Evolutionary conservation across 139 green algal species (phyloP), one percentile per base, ranked within the genome.

Genomic region (Volvox africanus): DNA sequence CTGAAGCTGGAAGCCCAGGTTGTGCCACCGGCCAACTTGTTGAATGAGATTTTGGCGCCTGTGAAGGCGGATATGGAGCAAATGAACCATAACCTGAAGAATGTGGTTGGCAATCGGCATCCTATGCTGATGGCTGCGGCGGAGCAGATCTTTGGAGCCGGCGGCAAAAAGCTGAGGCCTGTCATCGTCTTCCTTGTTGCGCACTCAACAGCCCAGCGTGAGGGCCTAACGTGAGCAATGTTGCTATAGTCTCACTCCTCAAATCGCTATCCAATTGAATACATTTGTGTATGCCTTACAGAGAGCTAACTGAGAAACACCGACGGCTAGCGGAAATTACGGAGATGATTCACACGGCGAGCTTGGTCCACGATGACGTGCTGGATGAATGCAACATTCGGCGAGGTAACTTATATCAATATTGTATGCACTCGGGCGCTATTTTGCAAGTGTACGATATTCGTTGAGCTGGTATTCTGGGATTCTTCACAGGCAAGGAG

Each of bases 291-390:
- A 36, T 82, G 24, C 35, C 32, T 35, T 85, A 86, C 96, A 99
- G 97, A 19, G 97, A 99, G 80, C 95, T 99, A 28, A 98, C 92
- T 2, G 95, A 97, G 17, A 92, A 96, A 88, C 98, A 99, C 68
- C 94, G 96, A 67, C 86, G 97, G 32, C 94, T 99, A 32, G 98
- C 98, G 26, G 97, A 99, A 88, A 99, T 99, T 67, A 99, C 95
- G 0, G 98, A 99, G 91, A 99, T 99, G 98, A 99, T 99, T 91
- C 98, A 99, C 96, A 99, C 98, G 9, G 98, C 98, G 61, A 97
- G 93, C 90, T 92, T 99, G 61, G 98, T 99, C 36, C 98, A 99
- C 92, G 98, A 99, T 90, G 98, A 99, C 87, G 98, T 99, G 76
- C 93, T 99, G 68, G 98, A 99, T 91, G 98, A 99, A 55, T 99